Base-by-base conservation (phyloP, 148 eudicot species). In the Cornus controversa region DNA sequence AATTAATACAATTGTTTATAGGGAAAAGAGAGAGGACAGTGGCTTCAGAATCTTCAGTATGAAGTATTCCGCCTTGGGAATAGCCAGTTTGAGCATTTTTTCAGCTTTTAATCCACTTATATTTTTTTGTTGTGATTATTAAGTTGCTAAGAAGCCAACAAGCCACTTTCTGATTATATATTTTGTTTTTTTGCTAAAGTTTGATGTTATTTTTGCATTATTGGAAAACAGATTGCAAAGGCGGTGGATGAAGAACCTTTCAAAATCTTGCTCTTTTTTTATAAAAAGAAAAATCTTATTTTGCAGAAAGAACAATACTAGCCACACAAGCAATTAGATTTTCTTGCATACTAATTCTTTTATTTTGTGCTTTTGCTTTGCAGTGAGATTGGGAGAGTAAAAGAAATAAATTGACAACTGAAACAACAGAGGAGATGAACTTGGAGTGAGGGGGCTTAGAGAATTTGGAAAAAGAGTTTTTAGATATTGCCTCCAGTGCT, bases 11-110 rank as follows among this genome's bases (percentile, higher is more conserved):
- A 67, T 29, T 58, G 23, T 47, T 74, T 27, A 42, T 45, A 94
- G 94, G 96, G 89, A 40, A 84, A 86, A 37, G 96, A 89, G 58
- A 91, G 75, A 75, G 96, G 86, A 11, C 88, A 82, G 31, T 94
- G 93, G 93, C 91, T 93, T 82, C 89, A 93, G 73, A 87, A 93
- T 77, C 94, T 92, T 69, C 81, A 84, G 23, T 92, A 87, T 72
- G 97, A 91, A 73, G 90, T 92, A 2, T 92, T 92, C 85, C 96
- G 93, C 76, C 94, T 93, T 53, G 97, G 98, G 28, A 95, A 95
- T 83, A 84, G 91, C 72, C 98, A 95, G 31, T 95, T 93, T 81
- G 98, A 95, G 76, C 98, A 95, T 90, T 93, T 95, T 62, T 54
- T 73, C 23, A 26, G 6, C 24, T 6, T 47, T 77, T 22, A 26